Base-by-base conservation (phyloP, 208 protist genomes). In the Wallacemonas sp. region DNA sequence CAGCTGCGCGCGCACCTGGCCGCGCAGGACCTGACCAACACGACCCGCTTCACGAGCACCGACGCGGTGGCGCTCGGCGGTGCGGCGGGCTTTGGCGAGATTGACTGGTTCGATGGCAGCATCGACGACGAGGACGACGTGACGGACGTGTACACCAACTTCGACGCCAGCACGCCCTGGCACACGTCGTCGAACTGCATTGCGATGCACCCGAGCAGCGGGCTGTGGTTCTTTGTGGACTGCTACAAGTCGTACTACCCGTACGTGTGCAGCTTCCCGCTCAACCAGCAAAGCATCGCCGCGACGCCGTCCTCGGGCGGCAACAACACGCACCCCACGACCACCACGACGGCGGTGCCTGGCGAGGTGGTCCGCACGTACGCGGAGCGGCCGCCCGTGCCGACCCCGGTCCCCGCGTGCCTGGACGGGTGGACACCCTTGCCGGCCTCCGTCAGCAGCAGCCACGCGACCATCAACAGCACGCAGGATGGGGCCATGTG, bases 191-290 rank as follows among this genome's bases (percentile, higher is more conserved):
- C 71, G n/a, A 76, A 74, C 4, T 76, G 77, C 33, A 77, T 91
- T 23, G 81, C 64, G 16, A 81, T 88, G 81, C 69, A 67, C 31
- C 57, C 38, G 1, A 66, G 36, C n/a, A 62, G 70, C 57, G 81
- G 82, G 0, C 26, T 57, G 42, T 91, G 85, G 85, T 10, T n/a
- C 23, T 38, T 81, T 25, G 67, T 88, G 46, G 36, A 59, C 46
- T 81, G 79, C 29, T 20, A 42, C 12, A 29, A n/a, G n/a, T 52
- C 72, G 12, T 41, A 67, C 16, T 54, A 65, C 48, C 70, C 77
- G 12, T 86, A 80, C 64, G 62, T 77, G 5, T 91, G 85, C 61
- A 39, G 64, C 25, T 88, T 88, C 61, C 38, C 52, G 2, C 61
- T 66, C 32, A 20, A 31, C 23, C 33, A 65, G n/a, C 52, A 45